Percentiles rank a stretch among this genome's conserved stretches.
These are phyloP conservation scores for Suillus paluster DNA, from an alignment of 768 basidiomycete genomes.

Conservation along the genomic window DNA sequence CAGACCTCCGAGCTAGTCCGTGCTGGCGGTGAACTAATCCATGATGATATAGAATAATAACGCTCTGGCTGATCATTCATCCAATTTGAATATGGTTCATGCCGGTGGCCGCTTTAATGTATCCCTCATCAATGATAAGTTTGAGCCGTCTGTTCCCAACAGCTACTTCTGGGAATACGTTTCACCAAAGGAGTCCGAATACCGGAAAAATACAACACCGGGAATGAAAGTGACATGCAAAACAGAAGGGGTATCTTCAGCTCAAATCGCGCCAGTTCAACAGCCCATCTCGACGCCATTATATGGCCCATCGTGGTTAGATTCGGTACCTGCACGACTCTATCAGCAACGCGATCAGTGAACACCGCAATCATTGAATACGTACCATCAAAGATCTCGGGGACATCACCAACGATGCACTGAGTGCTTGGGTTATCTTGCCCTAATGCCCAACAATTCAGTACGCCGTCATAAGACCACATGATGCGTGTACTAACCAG, in stretches of 20 bases:
- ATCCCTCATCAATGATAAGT: too few relatives aligned
- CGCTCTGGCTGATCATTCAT: too few relatives aligned
- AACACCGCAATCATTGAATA: not conserved
- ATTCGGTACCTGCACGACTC: conserved; percentile 24
- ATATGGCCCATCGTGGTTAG: conserved; percentile 51
- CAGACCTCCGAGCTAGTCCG: too few relatives aligned
- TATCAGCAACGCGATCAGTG: not conserved
- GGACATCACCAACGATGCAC: conserved; percentile 25
- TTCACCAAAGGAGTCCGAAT: not conserved
- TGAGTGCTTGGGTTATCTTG: conserved; percentile 60
- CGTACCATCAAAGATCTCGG: conserved; percentile 46
- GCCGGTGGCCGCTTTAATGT: too few relatives aligned
- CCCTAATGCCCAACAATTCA: conserved; percentile 36
- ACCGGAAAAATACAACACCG: not conserved
- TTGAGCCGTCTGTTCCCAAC: too few relatives aligned
- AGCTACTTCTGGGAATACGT: too few relatives aligned
- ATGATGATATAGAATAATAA: too few relatives aligned
- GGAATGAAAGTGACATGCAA: not conserved
- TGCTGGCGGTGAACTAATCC: too few relatives aligned
- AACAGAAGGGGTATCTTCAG: not conserved
- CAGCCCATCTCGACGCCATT: conserved; percentile 32
- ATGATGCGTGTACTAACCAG: conserved; percentile 37
- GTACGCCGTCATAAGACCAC: not conserved
- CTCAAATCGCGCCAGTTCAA: not conserved
- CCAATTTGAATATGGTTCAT: too few relatives aligned